Percentiles rank a stretch among this genome's conserved stretches.
Conservation (phyloP, 2,329 filamentous ascomycete species). For the Mycogone perniciosa region DNA sequence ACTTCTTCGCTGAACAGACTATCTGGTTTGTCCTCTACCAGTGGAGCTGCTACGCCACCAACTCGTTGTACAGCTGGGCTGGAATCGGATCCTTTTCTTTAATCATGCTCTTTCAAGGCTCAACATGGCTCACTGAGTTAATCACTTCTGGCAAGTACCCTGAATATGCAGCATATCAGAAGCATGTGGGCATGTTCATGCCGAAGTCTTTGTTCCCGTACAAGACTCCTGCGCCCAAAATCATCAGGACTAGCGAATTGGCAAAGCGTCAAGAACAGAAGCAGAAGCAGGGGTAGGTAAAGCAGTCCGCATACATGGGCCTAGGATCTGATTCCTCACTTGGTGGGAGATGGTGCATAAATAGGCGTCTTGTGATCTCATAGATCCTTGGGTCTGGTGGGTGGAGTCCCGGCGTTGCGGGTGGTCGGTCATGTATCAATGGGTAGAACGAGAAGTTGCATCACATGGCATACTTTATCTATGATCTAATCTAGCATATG, state of each 20-base stretch:
- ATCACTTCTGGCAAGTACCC: constrained; percentile 79
- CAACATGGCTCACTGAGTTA: constrained; percentile 78
- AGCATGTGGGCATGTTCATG: constrained; percentile 74
- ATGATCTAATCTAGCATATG: constrained; percentile 8
- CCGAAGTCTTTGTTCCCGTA: constrained; percentile 50
- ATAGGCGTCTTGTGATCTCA: too few species aligned
- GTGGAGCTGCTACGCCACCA: constrained; percentile 74
- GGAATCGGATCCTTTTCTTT: constrained; percentile 62
- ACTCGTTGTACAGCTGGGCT: constrained; percentile 72
- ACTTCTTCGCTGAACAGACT: constrained; percentile 86
- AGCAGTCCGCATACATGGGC: constrained; percentile 12
- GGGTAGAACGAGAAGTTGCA: neutral
- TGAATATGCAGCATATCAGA: constrained; percentile 81
- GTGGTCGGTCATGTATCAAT: neutral
- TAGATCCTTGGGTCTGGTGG: too few species aligned
- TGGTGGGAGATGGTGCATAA: too few species aligned
- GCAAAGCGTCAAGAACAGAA: constrained; percentile 38
- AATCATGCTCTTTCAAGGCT: constrained; percentile 78
- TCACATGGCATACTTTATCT: constrained; percentile 5
- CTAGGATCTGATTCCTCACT: neutral
- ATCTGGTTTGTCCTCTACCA: constrained; percentile 86
- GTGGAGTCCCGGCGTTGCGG: neutral
- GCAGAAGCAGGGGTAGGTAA: constrained; percentile 31
- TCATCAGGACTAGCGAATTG: constrained; percentile 46
- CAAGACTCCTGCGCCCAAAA: constrained; percentile 36